Base-by-base conservation (phyloP, 352 stramenopile species). In the Phytophthora nicotianae region DNA sequence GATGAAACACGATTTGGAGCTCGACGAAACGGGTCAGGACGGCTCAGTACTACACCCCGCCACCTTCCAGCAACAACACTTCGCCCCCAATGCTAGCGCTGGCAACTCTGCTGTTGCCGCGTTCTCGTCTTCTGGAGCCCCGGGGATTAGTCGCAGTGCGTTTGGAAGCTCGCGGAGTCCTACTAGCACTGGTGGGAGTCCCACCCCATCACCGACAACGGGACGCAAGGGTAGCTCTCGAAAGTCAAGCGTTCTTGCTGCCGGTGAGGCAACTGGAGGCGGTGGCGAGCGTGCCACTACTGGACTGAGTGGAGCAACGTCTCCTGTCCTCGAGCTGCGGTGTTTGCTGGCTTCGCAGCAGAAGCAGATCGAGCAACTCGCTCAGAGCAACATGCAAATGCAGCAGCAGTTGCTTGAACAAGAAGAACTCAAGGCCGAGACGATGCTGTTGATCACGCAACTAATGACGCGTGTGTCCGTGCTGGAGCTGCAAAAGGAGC, bases 381-480 rank as follows among this genome's bases (percentile, higher is more conserved):
- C 71, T 21, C 77, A 91, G 53, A 85, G 56, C 61, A 94, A 91
- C 52, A 83, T 89, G 68, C 75, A 86, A 53, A 80, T 94, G 74
- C 83, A 94, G 60, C 83, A 91, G 62, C 83, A 92, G 55, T 58
- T 94, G 29, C 70, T 91, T 4, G 83, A 92, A 49, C 83, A 92
- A 43, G 83, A 93, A 58, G 83, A 94, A 47, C 67, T 88, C 29
- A 91, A 91, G 63, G 82, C 86, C 62, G 86, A 92, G 70, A 94
- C 86, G 50, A 93, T 86, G 77, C 77, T 91, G 24, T 66, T 94
- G 8, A 90, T 94, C 59, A 94, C 81, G 46, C 81, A 94, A 57
- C 69, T 94, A 55, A 92, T 94, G 83, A 94, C 83, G 21, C 83
- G 86, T 45, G 81, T 94, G 26, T 93, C 86, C 19, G 59, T 89